Conservation (phyloP, 2,329 filamentous ascomycete genomes). For the Alternaria postmessia region DNA sequence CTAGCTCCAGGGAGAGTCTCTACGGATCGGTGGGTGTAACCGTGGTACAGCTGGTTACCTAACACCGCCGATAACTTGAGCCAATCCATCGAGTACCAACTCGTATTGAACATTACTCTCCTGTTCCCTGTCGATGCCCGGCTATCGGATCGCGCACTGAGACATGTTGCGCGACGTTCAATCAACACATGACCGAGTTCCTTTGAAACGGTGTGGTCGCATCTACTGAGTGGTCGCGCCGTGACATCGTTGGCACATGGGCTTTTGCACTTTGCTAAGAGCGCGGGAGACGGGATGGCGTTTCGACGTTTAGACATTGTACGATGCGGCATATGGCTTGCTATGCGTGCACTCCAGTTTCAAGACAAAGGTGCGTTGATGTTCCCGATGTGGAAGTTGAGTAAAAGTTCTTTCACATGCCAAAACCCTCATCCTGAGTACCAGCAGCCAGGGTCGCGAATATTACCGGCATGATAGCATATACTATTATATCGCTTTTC, state of each 20-base stretch:
- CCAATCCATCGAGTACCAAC: not conserved
- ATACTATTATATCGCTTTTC: not conserved
- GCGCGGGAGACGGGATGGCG: not conserved
- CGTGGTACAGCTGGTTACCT: slow-evolving; percentile 8
- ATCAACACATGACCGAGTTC: slow-evolving; percentile 12
- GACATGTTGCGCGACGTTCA: slow-evolving; percentile 6
- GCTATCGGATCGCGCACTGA: not conserved
- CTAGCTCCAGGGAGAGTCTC: too few relatives aligned
- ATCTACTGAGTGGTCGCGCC: not conserved
- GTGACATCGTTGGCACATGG: slow-evolving; percentile 22
- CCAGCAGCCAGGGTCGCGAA: not conserved
- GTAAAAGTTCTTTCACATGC: not conserved
- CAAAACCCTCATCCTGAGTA: not conserved
- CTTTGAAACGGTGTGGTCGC: slow-evolving; percentile 13
- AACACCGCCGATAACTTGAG: slow-evolving; percentile 19
- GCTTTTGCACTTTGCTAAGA: not conserved
- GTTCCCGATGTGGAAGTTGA: too few relatives aligned
- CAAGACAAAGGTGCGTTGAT: not conserved
- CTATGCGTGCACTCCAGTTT: too few relatives aligned
- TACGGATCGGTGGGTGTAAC: not conserved
- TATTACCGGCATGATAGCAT: not conserved
- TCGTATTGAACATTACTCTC: not conserved
- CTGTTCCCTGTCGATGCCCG: slow-evolving; percentile 1
- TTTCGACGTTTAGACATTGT: not conserved
- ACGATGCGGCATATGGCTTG: too few relatives aligned